Conservation (phyloP, 768 basidiomycete species). For the Terana coerulea region DNA sequence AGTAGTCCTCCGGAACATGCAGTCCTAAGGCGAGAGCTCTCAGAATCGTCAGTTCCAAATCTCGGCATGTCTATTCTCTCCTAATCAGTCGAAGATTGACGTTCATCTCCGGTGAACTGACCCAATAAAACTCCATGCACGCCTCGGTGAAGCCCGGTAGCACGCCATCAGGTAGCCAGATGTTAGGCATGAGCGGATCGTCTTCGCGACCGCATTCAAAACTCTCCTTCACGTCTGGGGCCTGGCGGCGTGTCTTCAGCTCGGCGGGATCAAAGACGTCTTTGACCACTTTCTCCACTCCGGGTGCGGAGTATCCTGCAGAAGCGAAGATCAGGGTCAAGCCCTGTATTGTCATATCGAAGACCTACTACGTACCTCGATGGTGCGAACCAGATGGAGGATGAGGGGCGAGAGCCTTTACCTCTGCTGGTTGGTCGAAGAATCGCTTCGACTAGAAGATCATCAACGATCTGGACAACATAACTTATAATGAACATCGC, state of each 20-base stretch:
- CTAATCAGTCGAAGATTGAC: background rate
- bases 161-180: slow-evolving; percentile 51
- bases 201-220: slow-evolving; percentile 53
- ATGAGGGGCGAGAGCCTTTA: slow-evolving; percentile 33
- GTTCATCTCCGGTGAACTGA: slow-evolving; percentile 8
- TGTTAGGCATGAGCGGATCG: slow-evolving; percentile 45
- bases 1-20: slow-evolving; percentile 40
- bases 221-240: slow-evolving; percentile 46
- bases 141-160: slow-evolving; percentile 52
- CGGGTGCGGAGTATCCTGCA: slow-evolving; percentile 30
- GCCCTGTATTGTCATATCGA: background rate
- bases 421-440: slow-evolving; percentile 27
- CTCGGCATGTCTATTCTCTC: slow-evolving; percentile 36
- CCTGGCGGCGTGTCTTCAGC: slow-evolving; percentile 26
- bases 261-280: slow-evolving; percentile 31
- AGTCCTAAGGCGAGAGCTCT: slow-evolving; percentile 48
- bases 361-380: slow-evolving; percentile 19
- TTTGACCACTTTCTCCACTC: slow-evolving; percentile 28
- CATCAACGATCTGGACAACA: background rate
- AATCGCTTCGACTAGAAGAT: slow-evolving; percentile 26
- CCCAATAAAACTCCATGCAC: slow-evolving; percentile 47
- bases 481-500: slow-evolving; percentile 1
- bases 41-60: slow-evolving; percentile 41
- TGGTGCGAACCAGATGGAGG: slow-evolving; percentile 32
- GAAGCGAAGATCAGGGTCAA: too few relatives aligned